phyloP scores from a whole-genome alignment of 2,329 filamentous ascomycete species.

The Emmonsia crescens region DNA sequence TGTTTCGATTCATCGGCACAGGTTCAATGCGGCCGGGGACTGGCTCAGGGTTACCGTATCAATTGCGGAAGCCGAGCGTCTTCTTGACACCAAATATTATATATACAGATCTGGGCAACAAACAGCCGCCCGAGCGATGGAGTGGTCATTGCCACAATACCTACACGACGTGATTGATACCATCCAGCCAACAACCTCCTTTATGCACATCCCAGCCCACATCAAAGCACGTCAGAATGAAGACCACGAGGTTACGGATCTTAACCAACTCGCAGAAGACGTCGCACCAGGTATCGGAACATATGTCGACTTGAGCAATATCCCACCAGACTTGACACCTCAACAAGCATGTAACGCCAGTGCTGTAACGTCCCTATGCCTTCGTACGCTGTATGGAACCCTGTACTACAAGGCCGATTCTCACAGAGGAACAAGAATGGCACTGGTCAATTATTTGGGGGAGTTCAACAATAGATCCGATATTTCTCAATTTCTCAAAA shows the following conservation, averaged over 20 bases:
- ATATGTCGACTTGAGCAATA: background rate
- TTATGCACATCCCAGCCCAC: background rate
- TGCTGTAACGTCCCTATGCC: background rate
- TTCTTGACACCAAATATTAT: background rate
- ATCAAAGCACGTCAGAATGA: background rate
- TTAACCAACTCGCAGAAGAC: slow-evolving; percentile 1
- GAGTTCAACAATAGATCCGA: slow-evolving; percentile 1
- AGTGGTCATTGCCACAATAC: background rate
- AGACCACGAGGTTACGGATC: background rate
- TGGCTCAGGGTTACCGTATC: background rate
- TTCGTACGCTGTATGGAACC: background rate
- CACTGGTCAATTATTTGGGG: background rate
- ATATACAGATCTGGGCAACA: background rate
- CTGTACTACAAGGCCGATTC: background rate
- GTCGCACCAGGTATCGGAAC: background rate
- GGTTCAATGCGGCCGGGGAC: background rate
- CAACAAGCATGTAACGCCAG: background rate
- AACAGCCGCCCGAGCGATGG: background rate
- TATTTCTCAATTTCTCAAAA: slow-evolving; percentile 1
- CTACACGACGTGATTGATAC: background rate
- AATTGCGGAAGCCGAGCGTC: background rate
- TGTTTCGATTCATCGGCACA: background rate
- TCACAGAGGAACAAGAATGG: background rate
- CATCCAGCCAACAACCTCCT: background rate
- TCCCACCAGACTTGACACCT: background rate